Evolutionary conservation across 2,329 filamentous ascomycete genomes (phyloP), one percentile per base, ranked within the genome.

Genomic region (Colletotrichum coccodes): DNA sequence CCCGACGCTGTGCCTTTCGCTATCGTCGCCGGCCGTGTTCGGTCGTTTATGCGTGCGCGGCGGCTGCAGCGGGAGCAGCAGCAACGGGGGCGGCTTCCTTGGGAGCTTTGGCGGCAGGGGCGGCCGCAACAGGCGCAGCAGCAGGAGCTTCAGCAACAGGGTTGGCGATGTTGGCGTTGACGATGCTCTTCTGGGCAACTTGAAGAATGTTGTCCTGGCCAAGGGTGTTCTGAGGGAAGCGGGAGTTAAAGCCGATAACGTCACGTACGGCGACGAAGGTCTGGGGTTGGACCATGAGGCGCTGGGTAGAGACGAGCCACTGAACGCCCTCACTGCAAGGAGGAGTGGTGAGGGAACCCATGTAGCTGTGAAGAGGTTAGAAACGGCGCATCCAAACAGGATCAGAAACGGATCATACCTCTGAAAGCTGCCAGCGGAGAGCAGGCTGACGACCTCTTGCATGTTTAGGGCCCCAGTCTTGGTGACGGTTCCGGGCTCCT

Each of bases 311-410:
- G 8, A 86, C 83, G 60, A 84, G 79, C 84, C 84, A 86, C 68
- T 75, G 75, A 34, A 86, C 83, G 26, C 79, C 80, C 73, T 86
- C 84, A 16, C 76, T 77, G 77, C 84, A 86, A 3, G 84, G 84
- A 23, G 84, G 84, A 9, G 84, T 86, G 14, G 84, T 86, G 40
- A 86, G 78, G 4, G 83, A 85, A 30, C 84, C 84, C 3, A 79
- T 74, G 75, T 86, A 84, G 28, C 77, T 81, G 56, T 6, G 21
- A 32, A 6, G 4, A 21, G 11, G 54, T 67, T 54, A 64, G 61
- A 23, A 3, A 26, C 11, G 16, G 12, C 5, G 12, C 16, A 42
- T 14, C 7, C 23, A 4, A 40, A 23, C 2, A 14, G 18, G 32
- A 14, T 7, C 38, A 36, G 28, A 40, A 34, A 7, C n/a, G 32